Conservation (phyloP, 768 basidiomycete genomes). For the Collybia sp. region DNA sequence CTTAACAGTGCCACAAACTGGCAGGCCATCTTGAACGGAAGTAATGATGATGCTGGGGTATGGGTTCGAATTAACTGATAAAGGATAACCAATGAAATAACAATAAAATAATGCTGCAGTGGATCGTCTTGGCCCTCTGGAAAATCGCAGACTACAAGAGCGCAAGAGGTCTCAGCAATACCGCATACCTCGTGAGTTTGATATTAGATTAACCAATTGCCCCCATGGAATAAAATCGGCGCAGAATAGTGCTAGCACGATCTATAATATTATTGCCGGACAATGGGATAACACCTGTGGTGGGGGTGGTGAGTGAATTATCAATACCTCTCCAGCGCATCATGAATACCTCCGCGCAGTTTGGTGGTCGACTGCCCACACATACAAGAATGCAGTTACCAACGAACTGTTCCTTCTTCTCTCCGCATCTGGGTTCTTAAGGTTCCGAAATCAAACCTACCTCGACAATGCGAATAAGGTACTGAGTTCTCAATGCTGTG, state of each 20-base stretch:
- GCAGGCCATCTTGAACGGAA: slow-evolving; percentile 37
- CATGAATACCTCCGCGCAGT: slow-evolving; percentile 23
- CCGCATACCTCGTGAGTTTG: slow-evolving; percentile 22
- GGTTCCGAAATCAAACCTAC: slow-evolving; percentile 31
- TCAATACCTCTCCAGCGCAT: background rate
- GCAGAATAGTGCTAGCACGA: slow-evolving; percentile 40
- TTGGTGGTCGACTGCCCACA: slow-evolving; percentile 52
- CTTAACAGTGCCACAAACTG: slow-evolving; percentile 36
- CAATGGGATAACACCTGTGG: slow-evolving; percentile 48
- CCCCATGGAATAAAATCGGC: background rate
- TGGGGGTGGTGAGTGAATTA: slow-evolving; percentile 37
- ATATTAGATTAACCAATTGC: background rate
- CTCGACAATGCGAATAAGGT: slow-evolving; percentile 47
- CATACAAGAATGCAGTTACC: slow-evolving; percentile 60
- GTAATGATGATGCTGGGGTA: slow-evolving; percentile 51
- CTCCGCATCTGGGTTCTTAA: slow-evolving; percentile 43
- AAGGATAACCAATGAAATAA: too few relatives aligned
- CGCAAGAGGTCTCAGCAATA: slow-evolving; percentile 27
- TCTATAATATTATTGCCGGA: slow-evolving; percentile 47
- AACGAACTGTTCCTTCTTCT: slow-evolving; percentile 51
- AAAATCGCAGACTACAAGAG: slow-evolving; percentile 52
- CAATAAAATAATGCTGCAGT: too few relatives aligned
- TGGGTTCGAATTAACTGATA: slow-evolving; percentile 3
- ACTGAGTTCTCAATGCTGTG: background rate
- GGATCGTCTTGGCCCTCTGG: slow-evolving; percentile 54